Evolutionary conservation across 345 rosid species (phyloP).

Genomic region (Pistacia atlantica): DNA sequence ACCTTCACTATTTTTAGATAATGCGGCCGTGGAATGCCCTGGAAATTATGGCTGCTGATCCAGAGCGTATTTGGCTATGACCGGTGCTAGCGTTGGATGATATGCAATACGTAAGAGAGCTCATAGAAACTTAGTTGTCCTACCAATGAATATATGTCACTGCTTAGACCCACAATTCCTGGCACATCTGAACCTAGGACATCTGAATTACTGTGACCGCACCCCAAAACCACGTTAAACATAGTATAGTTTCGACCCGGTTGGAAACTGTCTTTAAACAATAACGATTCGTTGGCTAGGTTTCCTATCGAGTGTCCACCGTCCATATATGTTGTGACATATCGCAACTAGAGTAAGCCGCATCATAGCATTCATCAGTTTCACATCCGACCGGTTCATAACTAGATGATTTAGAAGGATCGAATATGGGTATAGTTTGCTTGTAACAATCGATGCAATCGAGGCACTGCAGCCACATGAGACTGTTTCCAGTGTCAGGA

Average conservation of each 20-base stretch:
- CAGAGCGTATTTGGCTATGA: neutral
- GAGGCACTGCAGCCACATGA: slow-evolving; percentile 28
- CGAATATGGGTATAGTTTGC: neutral
- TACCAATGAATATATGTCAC: neutral
- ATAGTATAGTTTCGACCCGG: neutral
- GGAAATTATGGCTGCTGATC: neutral
- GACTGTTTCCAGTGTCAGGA: slow-evolving; percentile 25
- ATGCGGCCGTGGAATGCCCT: neutral
- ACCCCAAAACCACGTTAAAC: slow-evolving; percentile 14
- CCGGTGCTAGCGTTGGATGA: neutral
- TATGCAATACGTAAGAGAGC: neutral
- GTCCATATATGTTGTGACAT: neutral
- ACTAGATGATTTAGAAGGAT: slow-evolving; percentile 11
- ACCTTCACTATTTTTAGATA: no score
- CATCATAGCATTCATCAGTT: neutral
- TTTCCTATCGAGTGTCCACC: neutral
- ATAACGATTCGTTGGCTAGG: slow-evolving; percentile 12
- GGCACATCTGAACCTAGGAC: neutral
- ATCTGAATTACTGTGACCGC: slow-evolving; percentile 7
- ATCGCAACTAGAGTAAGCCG: no score
- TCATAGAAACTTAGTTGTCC: neutral
- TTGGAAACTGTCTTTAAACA: neutral
- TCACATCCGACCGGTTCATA: neutral
- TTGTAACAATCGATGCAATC: slow-evolving; percentile 13
- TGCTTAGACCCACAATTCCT: slow-evolving; percentile 5